Evolutionary conservation across 495 filamentous ascomycete genomes (phyloP), one percentile per base, ranked within the genome.

Genomic region (Neurospora sp.): DNA sequence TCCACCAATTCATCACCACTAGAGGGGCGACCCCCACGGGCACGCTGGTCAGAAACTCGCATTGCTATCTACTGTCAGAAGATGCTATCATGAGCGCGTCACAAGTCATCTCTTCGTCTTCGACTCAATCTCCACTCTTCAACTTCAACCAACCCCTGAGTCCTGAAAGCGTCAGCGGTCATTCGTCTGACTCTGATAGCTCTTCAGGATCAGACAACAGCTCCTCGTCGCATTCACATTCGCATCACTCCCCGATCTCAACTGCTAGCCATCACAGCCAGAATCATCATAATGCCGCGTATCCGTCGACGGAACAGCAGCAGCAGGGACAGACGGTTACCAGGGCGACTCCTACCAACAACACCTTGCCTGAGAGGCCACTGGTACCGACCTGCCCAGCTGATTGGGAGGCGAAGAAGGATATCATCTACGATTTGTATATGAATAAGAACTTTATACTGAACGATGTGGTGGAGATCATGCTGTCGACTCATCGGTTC

Each of bases 391-490:
- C 85, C 39, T 77, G 74, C 62, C 39, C 76, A 3, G 74, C 73
- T 2, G 80, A 82, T 54, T 82, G 81, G 81, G 79, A 81, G 40
- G 74, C 77, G 19, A 76, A 75, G 71, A 81, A 78, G 39, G 74
- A 74, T 13, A 72, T 77, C 36, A 81, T 82, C 66, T 34, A 74
- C 19, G 70, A 79, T 36, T 62, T 81, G 17, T 82, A 82, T 72
- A 80, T 82, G 73, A 71, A 75, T 1, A 72, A 81, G 54, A 82
- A 82, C 43, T 76, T 75, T 28, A 81, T 81, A 43, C 76, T 82
- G 19, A 81, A 81, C 59, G 80, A 82, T 11, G 80, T 81, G 19
- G 79, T 82, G 19, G 73, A 77, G 11, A 79, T 81, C 1, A 81
- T 82, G 79, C 34, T 75, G 13, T 36, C 48, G 11, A 76, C 75